Evolutionary conservation across 2,329 filamentous ascomycete species (phyloP).

Genomic region (Trichoderma gracile): DNA sequence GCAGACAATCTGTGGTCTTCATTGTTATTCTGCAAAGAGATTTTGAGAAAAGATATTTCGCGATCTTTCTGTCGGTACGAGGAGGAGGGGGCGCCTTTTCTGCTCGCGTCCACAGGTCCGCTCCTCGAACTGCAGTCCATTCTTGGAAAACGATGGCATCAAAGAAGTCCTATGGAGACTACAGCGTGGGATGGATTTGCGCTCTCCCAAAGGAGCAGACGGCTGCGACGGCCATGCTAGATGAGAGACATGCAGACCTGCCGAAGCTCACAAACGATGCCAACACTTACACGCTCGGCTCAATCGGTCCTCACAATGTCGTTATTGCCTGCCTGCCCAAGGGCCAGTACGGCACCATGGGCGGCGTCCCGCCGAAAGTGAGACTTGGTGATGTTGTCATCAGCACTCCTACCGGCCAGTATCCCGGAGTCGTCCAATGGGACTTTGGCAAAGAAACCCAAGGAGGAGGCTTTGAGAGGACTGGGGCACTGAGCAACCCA

Average conservation of each 20-base stretch:
- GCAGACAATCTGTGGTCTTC: no score
- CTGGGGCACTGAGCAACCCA: slow-evolving; percentile 25
- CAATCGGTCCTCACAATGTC: slow-evolving; percentile 33
- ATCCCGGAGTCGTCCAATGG: slow-evolving; percentile 32
- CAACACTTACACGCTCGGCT: slow-evolving; percentile 35
- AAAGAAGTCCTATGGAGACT: slow-evolving; percentile 22
- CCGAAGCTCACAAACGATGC: slow-evolving; percentile 29
- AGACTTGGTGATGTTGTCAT: slow-evolving; percentile 36
- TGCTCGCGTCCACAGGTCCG: no score
- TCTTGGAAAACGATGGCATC: not conserved
- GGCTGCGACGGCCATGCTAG: slow-evolving; percentile 36
- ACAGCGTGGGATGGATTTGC: slow-evolving; percentile 39
- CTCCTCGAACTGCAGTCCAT: no score
- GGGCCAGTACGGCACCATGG: slow-evolving; percentile 37
- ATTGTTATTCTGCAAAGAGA: no score
- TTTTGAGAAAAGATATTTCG: no score
- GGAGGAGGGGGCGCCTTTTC: no score
- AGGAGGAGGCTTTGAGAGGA: not conserved
- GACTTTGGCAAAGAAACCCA: slow-evolving; percentile 29
- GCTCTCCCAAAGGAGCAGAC: slow-evolving; percentile 37
- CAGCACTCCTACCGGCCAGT: slow-evolving; percentile 28
- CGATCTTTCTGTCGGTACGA: no score
- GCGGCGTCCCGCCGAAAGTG: slow-evolving; percentile 36
- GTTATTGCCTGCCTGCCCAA: slow-evolving; percentile 33
- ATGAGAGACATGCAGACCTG: slow-evolving; percentile 30